Evolutionary conservation across 2,329 filamentous ascomycete species (phyloP).

Genomic region (Hypoxylon sp.): DNA sequence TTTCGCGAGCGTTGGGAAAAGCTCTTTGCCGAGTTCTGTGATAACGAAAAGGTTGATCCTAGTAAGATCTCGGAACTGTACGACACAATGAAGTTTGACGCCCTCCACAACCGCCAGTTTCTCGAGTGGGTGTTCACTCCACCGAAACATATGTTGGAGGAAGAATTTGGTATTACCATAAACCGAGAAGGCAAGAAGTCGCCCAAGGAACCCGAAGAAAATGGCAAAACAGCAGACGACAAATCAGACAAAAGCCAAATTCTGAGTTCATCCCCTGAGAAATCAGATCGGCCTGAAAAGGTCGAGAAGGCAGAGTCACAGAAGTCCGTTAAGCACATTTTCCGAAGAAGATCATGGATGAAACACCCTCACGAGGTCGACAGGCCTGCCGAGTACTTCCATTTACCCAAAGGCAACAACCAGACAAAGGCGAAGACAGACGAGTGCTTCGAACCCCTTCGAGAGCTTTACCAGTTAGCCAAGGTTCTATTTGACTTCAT

Average conservation of each 20-base stretch:
- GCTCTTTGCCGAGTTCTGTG: slow-evolving; percentile 95
- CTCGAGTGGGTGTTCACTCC: slow-evolving; percentile 98
- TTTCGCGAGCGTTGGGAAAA: slow-evolving; percentile 99
- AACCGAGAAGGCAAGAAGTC: slow-evolving; percentile 58
- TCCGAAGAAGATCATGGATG: slow-evolving; percentile 73
- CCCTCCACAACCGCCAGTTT: slow-evolving; percentile 95
- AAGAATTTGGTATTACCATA: slow-evolving; percentile 69
- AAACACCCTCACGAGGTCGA: slow-evolving; percentile 69
- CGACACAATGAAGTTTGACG: slow-evolving; percentile 99
- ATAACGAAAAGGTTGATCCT: slow-evolving; percentile 97
- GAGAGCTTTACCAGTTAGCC: slow-evolving; percentile 92
- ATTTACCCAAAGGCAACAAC: slow-evolving; percentile 84
- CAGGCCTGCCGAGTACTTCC: slow-evolving; percentile 84
- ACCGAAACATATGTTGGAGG: slow-evolving; percentile 81
- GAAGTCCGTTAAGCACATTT: slow-evolving; percentile 65
- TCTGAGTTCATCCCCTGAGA: slow-evolving; percentile 51
- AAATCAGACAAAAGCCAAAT: slow-evolving; percentile 59
- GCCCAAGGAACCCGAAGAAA: slow-evolving; percentile 60
- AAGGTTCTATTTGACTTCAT: slow-evolving; percentile 99
- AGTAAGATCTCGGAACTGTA: slow-evolving; percentile 99
- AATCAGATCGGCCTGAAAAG: slow-evolving; percentile 47
- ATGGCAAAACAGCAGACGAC: slow-evolving; percentile 57
- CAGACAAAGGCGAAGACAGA: slow-evolving; percentile 85
- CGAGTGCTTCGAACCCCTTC: slow-evolving; percentile 85
- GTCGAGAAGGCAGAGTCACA: slow-evolving; percentile 52